A percentile compares a stretch with the other conserved stretches of the same genome.
Conservation (phyloP, 345 rosid species). For the Brassica juncea region DNA sequence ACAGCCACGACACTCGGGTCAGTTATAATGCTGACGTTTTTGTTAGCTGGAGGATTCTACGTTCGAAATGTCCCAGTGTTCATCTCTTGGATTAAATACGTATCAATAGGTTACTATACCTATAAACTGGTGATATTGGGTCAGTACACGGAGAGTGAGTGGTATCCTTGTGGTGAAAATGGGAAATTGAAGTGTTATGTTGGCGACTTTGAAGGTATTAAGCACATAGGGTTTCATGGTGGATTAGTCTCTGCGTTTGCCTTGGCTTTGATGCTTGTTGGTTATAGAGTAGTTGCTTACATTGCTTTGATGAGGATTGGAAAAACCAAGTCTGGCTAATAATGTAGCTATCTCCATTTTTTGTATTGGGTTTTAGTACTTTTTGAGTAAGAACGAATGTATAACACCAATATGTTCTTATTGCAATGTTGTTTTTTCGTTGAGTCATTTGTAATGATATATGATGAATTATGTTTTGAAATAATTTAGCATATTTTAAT, state of each 20-base stretch:
- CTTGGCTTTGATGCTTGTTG: constrained; percentile 72
- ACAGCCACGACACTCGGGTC: constrained; percentile 87
- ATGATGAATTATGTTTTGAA: background rate
- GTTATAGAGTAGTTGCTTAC: constrained; percentile 81
- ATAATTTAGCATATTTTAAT: background rate
- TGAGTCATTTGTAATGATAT: background rate
- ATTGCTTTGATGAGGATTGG: constrained; percentile 58
- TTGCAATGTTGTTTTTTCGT: background rate
- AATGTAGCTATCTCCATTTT: background rate
- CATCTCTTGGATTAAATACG: constrained; percentile 76
- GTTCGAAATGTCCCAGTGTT: constrained; percentile 75
- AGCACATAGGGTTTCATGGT: constrained; percentile 49
- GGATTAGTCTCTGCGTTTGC: constrained; percentile 54
- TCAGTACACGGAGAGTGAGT: constrained; percentile 67
- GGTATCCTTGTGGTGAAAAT: constrained; percentile 55
- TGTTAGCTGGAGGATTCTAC: constrained; percentile 86
- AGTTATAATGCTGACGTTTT: constrained; percentile 78
- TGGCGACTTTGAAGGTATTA: constrained; percentile 67
- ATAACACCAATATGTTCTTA: constrained; percentile 16
- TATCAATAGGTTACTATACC: constrained; percentile 81
- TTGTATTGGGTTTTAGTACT: background rate
- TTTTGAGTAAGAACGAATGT: constrained; percentile 10
- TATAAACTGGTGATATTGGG: constrained; percentile 79
- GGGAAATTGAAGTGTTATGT: constrained; percentile 54
- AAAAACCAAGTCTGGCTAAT: constrained; percentile 30